A percentile compares a stretch with the other conserved stretches of the same genome.
These are phyloP conservation scores for Populus tomentosa DNA, from an alignment of 441 rosid species.

Conservation along the genomic window DNA sequence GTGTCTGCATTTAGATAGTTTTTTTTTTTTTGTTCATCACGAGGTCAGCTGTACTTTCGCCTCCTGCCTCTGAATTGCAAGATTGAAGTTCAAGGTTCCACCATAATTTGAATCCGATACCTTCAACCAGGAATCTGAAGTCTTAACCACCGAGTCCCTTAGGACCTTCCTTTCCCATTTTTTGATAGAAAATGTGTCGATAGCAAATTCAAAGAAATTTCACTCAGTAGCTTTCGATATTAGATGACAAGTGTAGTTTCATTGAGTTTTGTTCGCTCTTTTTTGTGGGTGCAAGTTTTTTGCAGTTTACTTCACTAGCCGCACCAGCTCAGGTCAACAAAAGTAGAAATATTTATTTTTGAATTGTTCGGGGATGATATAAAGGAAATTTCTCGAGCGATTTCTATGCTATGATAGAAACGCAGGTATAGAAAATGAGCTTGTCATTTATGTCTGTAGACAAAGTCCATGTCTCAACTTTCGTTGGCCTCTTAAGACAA, in stretches of 20 bases:
- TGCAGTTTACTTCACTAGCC: not conserved
- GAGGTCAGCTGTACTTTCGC: too few species aligned
- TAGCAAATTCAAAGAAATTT: not conserved
- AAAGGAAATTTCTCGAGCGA: not conserved
- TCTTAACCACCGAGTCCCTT: not conserved
- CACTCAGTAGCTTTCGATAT: too few species aligned
- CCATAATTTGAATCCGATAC: not conserved
- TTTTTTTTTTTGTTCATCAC: too few species aligned
- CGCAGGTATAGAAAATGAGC: too few species aligned
- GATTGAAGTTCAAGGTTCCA: too few species aligned
- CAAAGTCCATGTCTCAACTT: not conserved
- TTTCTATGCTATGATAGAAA: too few species aligned
- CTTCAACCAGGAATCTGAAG: not conserved
- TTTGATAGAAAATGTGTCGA: not conserved
- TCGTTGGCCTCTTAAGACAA: not conserved
- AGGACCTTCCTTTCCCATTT: not conserved
- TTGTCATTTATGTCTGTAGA: not conserved
- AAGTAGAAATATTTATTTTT: not conserved
- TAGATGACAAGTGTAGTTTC: not conserved
- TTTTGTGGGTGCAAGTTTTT: not conserved
- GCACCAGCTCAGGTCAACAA: not conserved
- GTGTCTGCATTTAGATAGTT: too few species aligned
- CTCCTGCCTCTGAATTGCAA: too few species aligned
- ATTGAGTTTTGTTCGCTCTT: not conserved
- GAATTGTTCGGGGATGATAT: not conserved